Base-by-base conservation (phyloP, 2,329 filamentous ascomycete species). In the Geoglossum cookeanum region DNA sequence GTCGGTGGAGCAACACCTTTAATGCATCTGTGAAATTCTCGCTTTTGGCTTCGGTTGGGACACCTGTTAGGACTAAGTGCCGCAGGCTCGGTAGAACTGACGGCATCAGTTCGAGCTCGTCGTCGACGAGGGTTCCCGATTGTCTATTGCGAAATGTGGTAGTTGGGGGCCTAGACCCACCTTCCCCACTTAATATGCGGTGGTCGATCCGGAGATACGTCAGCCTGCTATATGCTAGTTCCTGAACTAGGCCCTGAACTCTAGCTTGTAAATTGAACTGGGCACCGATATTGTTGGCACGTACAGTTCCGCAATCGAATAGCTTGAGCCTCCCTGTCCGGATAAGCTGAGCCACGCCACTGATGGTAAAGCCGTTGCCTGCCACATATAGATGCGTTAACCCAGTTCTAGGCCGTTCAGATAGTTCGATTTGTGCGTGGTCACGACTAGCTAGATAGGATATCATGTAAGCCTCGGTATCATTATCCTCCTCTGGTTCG, bases 381-480 rank as follows among this genome's bases (percentile, higher is more conserved):
- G 56, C 57, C 8, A 58, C 42, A 42, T 58, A 58, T 15, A 58
- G 53, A 57, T 58, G 56, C 15, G 48, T 58, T 44, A 58, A 29
- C 5, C 56, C 56, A 8, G 17, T 55, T 15, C 22, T 45, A 3
- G 39, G 33, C 11, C 30, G 33, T 13, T 48, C 27, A 7, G 8
- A 55, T 53, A 35, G n/a, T 53, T 53, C 49, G n/a, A 53, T 53
- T n/a, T 35, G 13, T 1, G 33, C 37, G 13, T 45, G 37, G 7
- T n/a, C 22, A 11, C n/a, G 35, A 22, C 44, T 39, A n/a, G 35
- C 37, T 5, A 55, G 29, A 15, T 55, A 32, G 39, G 22, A 5
- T 7, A 45, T 37, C 30, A 33, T 48, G 13, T 45, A 30, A 27
- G 22, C 37, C n/a, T 55, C 44, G 29, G 29, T 55, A 27, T 55